These are phyloP conservation scores for Castanea mollissima DNA, from an alignment of 306 rosid genomes.

Conservation along the genomic window DNA sequence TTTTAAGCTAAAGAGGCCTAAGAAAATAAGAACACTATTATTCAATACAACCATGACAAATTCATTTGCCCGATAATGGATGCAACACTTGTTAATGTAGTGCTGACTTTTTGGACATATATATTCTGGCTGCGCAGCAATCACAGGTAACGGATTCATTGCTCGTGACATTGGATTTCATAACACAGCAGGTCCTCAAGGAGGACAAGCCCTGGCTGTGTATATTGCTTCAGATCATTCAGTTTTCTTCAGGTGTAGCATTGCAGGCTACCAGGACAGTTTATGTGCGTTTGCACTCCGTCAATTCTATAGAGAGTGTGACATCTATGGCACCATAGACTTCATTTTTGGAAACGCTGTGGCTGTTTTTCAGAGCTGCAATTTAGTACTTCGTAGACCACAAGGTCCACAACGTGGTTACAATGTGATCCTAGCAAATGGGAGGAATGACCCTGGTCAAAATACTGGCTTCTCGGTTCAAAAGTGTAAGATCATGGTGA, in stretches of 20 bases:
- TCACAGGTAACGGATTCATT: slow-evolving; percentile 44
- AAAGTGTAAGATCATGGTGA: slow-evolving; percentile 25
- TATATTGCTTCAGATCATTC: slow-evolving; percentile 44
- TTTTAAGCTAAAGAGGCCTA: no score
- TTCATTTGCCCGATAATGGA: no score
- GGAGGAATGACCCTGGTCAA: slow-evolving; percentile 48
- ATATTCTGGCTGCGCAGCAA: slow-evolving; percentile 21
- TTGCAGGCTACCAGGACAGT: slow-evolving; percentile 50
- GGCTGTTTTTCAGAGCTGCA: slow-evolving; percentile 47
- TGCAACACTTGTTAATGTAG: background rate
- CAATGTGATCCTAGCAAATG: slow-evolving; percentile 41
- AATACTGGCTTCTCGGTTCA: slow-evolving; percentile 52
- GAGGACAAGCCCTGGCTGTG: slow-evolving; percentile 46
- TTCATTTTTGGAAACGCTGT: slow-evolving; percentile 58
- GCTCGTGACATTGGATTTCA: slow-evolving; percentile 52
- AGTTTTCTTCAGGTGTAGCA: slow-evolving; percentile 40
- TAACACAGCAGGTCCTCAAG: slow-evolving; percentile 44
- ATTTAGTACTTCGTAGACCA: slow-evolving; percentile 23
- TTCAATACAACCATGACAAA: no score
- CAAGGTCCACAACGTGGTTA: slow-evolving; percentile 3
- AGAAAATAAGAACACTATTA: no score
- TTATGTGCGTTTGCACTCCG: slow-evolving; percentile 47
- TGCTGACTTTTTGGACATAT: no score
- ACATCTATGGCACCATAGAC: slow-evolving; percentile 51
- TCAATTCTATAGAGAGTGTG: slow-evolving; percentile 54